Evolutionary conservation across 1,139 yeast species (phyloP), one percentile per base, ranked within the genome.

Genomic region (Kodamaea ohmeri): DNA sequence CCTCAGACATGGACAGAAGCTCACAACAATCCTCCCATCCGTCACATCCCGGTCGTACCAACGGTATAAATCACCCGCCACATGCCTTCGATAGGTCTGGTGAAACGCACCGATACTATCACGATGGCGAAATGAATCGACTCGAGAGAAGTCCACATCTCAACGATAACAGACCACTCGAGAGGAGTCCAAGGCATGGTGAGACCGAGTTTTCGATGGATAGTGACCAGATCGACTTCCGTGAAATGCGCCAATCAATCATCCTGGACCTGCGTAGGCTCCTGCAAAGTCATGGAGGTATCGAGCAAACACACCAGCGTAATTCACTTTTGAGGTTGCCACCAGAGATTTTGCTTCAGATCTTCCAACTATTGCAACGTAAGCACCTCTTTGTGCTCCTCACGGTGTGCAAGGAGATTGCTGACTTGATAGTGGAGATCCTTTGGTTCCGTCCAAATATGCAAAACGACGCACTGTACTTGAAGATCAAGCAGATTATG

Each of bases 361-460:
- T 90, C 6, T 80, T 87, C 48, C 79, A 83, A 42, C 75, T 80
- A 49, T 65, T 88, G 37, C 80, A 77, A 33, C 68, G 83, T 36
- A 75, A 73, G 45, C 96, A 89, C 56, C 70, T 85, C 49, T 80
- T 80, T 43, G 70, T 81, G 11, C 67, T 88, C 30, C 65, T 88
- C 44, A 72, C 89, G 2, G 94, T 89, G 7, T 89, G 96, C 59
- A 78, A 78, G 49, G 76, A 81, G 46, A 89, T 96, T 84, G 88
- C 90, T 21, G 78, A 80, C 47, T 67, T 87, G 34, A 80, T 88
- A 15, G 79, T 89, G 12, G 96, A 88, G 54, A 71, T 84, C 39
- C 67, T 90, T 29, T 90, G 97, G 95, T 86, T 87, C 56, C 76
- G 97, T 45, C 97, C 97, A 1, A 83, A 81, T 44, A 83, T 77